A percentile compares a stretch with the other conserved stretches of the same genome.
phyloP scores from a whole-genome alignment of 169 alveolate species.

The Plasmodium gallinaceum region DNA sequence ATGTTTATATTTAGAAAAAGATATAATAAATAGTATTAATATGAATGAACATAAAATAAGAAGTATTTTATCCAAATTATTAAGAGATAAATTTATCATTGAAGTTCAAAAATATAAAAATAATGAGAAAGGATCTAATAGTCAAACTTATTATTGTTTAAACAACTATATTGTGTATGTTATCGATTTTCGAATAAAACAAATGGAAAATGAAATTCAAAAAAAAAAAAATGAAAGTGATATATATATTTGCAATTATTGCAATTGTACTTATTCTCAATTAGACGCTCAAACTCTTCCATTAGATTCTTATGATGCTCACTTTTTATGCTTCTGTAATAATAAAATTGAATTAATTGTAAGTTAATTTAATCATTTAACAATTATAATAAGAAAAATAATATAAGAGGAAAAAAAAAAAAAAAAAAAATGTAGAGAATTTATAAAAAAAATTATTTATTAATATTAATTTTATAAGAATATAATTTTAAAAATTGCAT shows the following conservation, averaged over 20 bases:
- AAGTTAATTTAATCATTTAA: conserved; percentile 18
- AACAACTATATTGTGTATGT: conserved; percentile 80
- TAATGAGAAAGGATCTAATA: conserved; percentile 32
- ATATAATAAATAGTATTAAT: conserved; percentile 79
- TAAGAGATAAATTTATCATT: conserved; percentile 41
- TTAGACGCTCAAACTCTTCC: conserved; percentile 84
- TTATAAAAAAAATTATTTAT: not conserved
- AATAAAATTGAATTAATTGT: conserved; percentile 83
- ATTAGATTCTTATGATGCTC: conserved; percentile 84
- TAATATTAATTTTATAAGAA: not conserved
- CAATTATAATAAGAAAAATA: not conserved
- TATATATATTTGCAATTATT: conserved; percentile 78
- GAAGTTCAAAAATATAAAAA: conserved; percentile 63
- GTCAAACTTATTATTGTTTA: conserved; percentile 80
- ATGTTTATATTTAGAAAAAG: conserved; percentile 81
- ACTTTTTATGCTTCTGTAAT: conserved; percentile 84
- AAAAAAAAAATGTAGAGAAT: not conserved
- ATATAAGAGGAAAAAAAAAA: not conserved
- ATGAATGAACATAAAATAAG: conserved; percentile 79
- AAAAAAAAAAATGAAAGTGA: conserved; percentile 80
- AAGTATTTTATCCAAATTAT: conserved; percentile 76
- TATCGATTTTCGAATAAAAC: conserved; percentile 79
- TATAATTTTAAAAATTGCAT: not conserved
- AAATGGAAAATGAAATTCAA: conserved; percentile 81
- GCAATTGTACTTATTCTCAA: conserved; percentile 80